Evolutionary conservation across 306 rosid genomes (phyloP), one percentile per base, ranked within the genome.

Genomic region (Oxytropis ochrocephala): DNA sequence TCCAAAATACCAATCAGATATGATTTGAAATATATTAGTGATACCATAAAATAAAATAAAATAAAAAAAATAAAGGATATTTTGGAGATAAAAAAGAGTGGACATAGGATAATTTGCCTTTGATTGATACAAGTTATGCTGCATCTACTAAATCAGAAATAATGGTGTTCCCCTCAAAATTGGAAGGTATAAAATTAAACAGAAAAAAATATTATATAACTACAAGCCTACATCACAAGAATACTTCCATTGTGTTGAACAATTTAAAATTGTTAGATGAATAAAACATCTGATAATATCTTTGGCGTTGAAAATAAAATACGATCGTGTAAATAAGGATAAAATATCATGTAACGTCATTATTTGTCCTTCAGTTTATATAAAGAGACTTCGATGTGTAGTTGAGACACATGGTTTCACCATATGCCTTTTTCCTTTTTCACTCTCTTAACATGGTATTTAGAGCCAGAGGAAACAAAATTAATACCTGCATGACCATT

Each of bases 401-500:
- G 29, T 24, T 24, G 29, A 24, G 29, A 2, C 29, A 1, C 29
- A 1, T 24, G 29, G 29, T 24, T 24, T 24, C 29, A 24, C 29
- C 29, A 24, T 24, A 24, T 24, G 29, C 29, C 29, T 24, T 24
- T 24, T 24, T 24, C 29, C 29, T 24, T 24, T 24, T 24, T 24
- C 3, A 24, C 3, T 24, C 29, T 24, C 29, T 24, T 24, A 24
- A 24, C 29, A 24, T 24, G 27, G 29, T 24, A 24, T 24, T 24
- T 24, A 24, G 29, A 49, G 60, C 58, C 60, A 59, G 30, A n/a
- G 67, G 11, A 16, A 47, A 17, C 21, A n/a, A 71, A 82, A 78
- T 27, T 24, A 39, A 64, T 74, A 92, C 98, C 98, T 93, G 96
- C 87, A 93, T 85, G 86, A 93, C 83, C 98, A 93, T 93, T 87